Conservation (phyloP, 2,329 filamentous ascomycete genomes). For the Fusarium musae region DNA sequence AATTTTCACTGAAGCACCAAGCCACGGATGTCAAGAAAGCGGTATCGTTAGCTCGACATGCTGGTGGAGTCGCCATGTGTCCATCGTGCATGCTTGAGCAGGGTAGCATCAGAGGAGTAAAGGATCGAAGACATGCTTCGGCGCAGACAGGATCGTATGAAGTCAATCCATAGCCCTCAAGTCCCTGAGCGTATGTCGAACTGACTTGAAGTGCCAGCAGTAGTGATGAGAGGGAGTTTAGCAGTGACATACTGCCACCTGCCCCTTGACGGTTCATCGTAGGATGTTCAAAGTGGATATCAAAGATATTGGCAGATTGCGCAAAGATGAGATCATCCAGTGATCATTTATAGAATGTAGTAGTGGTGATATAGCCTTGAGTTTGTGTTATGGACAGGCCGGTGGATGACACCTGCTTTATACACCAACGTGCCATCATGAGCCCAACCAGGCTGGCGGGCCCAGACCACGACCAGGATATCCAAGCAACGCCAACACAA, state of each 20-base stretch:
- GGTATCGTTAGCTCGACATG: slow-evolving; percentile 1
- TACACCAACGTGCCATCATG: not conserved
- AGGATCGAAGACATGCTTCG: slow-evolving; percentile 13
- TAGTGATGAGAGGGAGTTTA: not conserved
- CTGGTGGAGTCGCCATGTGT: not conserved
- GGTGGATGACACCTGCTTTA: not conserved
- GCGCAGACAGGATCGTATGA: slow-evolving; percentile 12
- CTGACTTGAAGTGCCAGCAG: not conserved
- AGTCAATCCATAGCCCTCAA: not conserved
- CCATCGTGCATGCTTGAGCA: slow-evolving; percentile 8
- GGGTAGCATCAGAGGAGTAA: not conserved
- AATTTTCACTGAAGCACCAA: not conserved
- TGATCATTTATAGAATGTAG: not conserved
- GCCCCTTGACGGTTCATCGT: not conserved
- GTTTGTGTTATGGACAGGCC: no score
- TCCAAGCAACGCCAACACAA: not conserved
- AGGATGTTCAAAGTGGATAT: not conserved
- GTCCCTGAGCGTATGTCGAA: not conserved
- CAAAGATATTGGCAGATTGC: not conserved
- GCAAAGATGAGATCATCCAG: not conserved
- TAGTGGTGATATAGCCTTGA: not conserved
- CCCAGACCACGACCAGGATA: not conserved
- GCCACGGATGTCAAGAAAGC: slow-evolving; percentile 7
- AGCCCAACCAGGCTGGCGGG: not conserved
- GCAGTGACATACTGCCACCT: not conserved